Evolutionary conservation across 257 asterid species (phyloP), one percentile per base, ranked within the genome.

Genomic region (Vinca minor): DNA sequence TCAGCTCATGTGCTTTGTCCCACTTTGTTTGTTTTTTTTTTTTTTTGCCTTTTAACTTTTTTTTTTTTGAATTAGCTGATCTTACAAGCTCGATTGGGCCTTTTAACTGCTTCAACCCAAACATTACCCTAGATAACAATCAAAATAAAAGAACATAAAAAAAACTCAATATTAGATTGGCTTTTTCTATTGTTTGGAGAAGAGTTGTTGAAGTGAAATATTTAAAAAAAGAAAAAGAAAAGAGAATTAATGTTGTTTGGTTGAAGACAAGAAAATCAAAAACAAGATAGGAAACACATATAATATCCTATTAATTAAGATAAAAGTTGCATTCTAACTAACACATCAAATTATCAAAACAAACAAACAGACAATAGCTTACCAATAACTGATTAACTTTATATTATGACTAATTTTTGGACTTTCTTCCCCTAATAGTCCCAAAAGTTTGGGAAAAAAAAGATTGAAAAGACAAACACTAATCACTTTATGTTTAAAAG

Each of bases 261-360:
- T 72, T 56, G 74, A 68, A 71, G 79, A 84, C 87, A 84, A 74
- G 63, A 73, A 60, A 64, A 66, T 69, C 29, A 58, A 62, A 71
- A 23, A 46, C 63, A 70, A 65, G 48, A 74, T 76, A 69, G 15
- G 11, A 56, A 28, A 62, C 62, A 52, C n/a, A 23, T 12, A 4
- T 39, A 63, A 63, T 36, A 63, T n/a, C 59, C 35, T n/a, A n/a
- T n/a, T n/a, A n/a, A 38, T 32, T 21, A 57, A 65, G 61, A 3
- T 49, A 26, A 26, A 58, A 34, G 12, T 28, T 5, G 31, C 34
- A 42, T 47, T 55, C 32, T 26, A 63, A 25, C 59, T 47, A 68
- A 59, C 68, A 32, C 63, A 8, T 53, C 68, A 1, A 42, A 52
- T 69, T 9, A 62, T 69, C 18, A 62, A 42, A 62, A 29, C 11